Evolutionary conservation across 257 asterid genomes (phyloP), one percentile per base, ranked within the genome.

Genomic region (Scutellaria baicalensis): DNA sequence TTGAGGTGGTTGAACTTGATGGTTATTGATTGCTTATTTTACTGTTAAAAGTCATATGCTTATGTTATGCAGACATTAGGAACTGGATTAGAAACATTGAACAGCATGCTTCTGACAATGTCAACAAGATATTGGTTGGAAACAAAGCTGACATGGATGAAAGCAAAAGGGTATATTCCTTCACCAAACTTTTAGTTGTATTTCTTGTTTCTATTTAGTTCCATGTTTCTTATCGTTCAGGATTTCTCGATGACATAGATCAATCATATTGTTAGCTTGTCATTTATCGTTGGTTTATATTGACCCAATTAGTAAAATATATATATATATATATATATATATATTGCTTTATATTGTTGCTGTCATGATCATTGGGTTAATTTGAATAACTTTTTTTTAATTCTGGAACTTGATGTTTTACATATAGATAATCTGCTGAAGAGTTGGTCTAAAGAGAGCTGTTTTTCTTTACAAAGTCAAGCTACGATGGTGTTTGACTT

Each of bases 61-160:
- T 14, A 67, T 72, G 36, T 72, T 39, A 50, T 27, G 64, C 83
- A 84, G 90, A 82, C 83, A 82, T 85, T 70, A 78, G 83, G 78
- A 85, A 85, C 79, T 85, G 89, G 89, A 84, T 82, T 42, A 77
- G 89, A 66, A 84, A 84, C 82, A 84, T 84, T 43, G 89, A 84
- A 68, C 90, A 84, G 6, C 90, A 84, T 58, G 90, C 90, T 64
- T 82, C 87, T 45, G 90, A 84, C 78, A 84, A 84, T 70, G 90
- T 84, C 78, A 82, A 84, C 85, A 84, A 82, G 79, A 59, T 84
- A 65, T 67, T 85, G 76, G 86, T 85, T 5, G 91, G 88, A 59
- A 85, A 85, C 84, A 83, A 85, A 71, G 91, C 91, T 61, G 91
- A 85, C 72, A 83, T 81, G 88, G 91, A 85, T 20, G 88, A 85